Base-by-base conservation (phyloP, 306 rosid genomes). In the Notholithocarpus densiflorus region DNA sequence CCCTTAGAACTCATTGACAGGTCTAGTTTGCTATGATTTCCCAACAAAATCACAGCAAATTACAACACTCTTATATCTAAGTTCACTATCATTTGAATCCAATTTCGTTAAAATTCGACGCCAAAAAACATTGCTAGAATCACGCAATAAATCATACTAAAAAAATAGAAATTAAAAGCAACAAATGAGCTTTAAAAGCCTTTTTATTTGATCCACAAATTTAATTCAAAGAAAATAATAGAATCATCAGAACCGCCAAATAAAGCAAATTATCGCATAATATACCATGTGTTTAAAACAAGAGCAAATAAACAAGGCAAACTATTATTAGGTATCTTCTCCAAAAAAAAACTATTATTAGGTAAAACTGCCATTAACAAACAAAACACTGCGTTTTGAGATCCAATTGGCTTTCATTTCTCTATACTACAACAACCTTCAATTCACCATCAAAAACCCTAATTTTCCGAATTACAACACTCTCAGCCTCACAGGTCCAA, bases 361-460 rank as follows among this genome's bases (percentile, higher is more conserved):
- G 54, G 57, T 17, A 56, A 8, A 56, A n/a, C 0, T 19, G 61
- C 61, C 61, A 40, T 40, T 40, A 8, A 6, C 61, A n/a, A 13
- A n/a, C 23, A 19, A 56, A 7, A 56, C 61, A n/a, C 7, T 0
- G 61, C 24, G 45, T 23, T 56, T 23, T 2, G 64, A 21, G 23
- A 4, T 31, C 48, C 45, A 65, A 65, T 65, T 68, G 17, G 51
- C 72, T 32, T 32, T 34, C 52, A 68, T 68, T 68, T 9, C 72
- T 32, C 72, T 32, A 10, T 68, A 10, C 18, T 68, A 48, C 53
- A 34, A 34, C 21, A 34, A 34, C 51, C 24, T 68, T 2, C 43
- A 62, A 14, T 27, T 62, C 43, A 17, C 43, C 18, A 40, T 20
- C 48, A 23, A 62, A 64, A 55, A 82, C 78, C 88, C 88, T 83